phyloP scores from a whole-genome alignment of 305 asterid species.

The Striga hermonthica region DNA sequence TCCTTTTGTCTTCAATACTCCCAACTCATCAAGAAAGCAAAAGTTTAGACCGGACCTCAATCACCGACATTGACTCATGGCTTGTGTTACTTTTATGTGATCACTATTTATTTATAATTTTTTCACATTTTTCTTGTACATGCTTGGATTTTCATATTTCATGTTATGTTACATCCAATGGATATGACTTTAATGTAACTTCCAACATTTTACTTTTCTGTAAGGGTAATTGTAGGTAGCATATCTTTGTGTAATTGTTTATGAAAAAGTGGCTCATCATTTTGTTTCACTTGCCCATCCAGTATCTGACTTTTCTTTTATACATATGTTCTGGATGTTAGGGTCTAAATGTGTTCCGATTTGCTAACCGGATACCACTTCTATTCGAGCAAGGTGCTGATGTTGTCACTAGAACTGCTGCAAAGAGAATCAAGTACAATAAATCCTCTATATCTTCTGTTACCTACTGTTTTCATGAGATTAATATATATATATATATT shows the following conservation, averaged over 20 bases:
- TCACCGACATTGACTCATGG: constrained; percentile 2
- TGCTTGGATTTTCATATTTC: constrained; percentile 17
- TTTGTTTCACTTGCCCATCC: constrained; percentile 15
- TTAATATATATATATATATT: too few species aligned
- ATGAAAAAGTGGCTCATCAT: constrained; percentile 6
- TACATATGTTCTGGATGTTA: constrained; percentile 35
- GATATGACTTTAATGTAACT: too few species aligned
- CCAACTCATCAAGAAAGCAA: too few species aligned
- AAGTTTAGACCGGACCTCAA: neutral
- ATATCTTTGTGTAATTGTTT: constrained; percentile 1
- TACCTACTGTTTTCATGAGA: neutral
- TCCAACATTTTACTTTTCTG: neutral
- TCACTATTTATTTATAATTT: constrained; percentile 3
- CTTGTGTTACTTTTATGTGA: constrained; percentile 1
- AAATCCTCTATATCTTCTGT: constrained; percentile 16
- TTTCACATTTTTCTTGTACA: constrained; percentile 6
- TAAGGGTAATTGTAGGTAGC: neutral
- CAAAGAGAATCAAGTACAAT: constrained; percentile 79
- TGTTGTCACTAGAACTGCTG: constrained; percentile 89
- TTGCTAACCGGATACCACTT: constrained; percentile 95
- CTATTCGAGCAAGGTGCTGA: constrained; percentile 98
- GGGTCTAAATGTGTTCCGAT: constrained; percentile 90
- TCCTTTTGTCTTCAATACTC: too few species aligned
- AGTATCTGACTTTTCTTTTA: constrained; percentile 27
- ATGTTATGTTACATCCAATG: neutral